phyloP scores from a whole-genome alignment of 148 eudicot genomes.

The Amaranthus hypochondriacus region DNA sequence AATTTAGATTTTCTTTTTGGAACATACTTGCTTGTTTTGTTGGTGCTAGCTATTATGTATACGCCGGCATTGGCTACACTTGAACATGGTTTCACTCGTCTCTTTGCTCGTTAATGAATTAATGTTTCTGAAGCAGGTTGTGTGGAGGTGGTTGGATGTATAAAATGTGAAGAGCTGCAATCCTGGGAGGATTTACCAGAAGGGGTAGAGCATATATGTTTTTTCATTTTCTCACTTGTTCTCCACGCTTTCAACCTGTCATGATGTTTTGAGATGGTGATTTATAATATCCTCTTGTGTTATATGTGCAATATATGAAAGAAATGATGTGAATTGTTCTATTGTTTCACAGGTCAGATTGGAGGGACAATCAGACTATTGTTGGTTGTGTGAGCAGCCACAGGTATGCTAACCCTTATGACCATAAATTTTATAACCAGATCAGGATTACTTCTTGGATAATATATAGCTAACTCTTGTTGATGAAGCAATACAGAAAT shows the following conservation, averaged over 20 bases:
- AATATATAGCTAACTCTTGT: background rate
- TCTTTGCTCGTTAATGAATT: constrained; percentile 11
- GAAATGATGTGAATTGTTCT: background rate
- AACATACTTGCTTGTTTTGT: background rate
- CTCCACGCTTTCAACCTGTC: background rate
- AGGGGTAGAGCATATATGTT: constrained; percentile 45
- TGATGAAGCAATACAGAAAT: constrained; percentile 37
- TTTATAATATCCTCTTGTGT: background rate
- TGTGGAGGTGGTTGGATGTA: constrained; percentile 83
- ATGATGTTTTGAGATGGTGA: background rate
- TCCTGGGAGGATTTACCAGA: constrained; percentile 77
- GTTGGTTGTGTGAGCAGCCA: constrained; percentile 42
- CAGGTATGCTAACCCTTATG: constrained; percentile 17
- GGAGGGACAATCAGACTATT: constrained; percentile 32
- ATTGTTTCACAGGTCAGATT: constrained; percentile 28
- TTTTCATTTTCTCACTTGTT: background rate
- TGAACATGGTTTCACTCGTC: background rate
- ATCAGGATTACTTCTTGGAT: background rate
- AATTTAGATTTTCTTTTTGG: background rate
- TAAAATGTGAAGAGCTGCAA: constrained; percentile 69
- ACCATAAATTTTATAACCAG: background rate
- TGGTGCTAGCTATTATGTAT: background rate
- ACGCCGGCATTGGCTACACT: background rate
- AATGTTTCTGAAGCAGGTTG: constrained; percentile 48
- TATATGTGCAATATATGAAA: background rate